Percentiles rank a stretch among this genome's conserved stretches.
phyloP scores from a whole-genome alignment of 345 rosid genomes.

The Populus nigra region DNA sequence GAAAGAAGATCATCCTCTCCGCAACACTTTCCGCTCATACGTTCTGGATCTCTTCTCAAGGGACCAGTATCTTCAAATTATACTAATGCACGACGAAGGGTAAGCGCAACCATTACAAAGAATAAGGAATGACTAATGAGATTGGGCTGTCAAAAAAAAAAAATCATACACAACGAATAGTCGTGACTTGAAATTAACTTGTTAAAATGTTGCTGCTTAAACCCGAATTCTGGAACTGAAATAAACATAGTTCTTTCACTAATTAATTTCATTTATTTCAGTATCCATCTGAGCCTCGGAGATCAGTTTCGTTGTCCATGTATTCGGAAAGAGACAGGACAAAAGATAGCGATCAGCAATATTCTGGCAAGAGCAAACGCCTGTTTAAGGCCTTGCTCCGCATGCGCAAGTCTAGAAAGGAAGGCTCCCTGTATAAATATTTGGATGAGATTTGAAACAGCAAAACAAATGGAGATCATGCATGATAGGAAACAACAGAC shows the following conservation, averaged over 20 bases:
- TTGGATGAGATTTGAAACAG: constrained; percentile 34
- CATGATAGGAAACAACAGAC: neutral
- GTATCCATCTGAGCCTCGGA: constrained; percentile 47
- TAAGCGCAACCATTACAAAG: constrained; percentile 14
- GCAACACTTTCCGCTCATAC: constrained; percentile 39
- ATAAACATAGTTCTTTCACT: neutral
- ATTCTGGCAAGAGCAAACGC: constrained; percentile 52
- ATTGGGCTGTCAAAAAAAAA: neutral
- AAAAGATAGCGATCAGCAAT: constrained; percentile 30
- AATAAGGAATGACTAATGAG: neutral
- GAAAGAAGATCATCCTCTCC: constrained; percentile 58
- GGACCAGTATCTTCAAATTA: constrained; percentile 53
- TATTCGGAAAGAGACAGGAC: constrained; percentile 29
- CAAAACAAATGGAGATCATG: constrained; percentile 1
- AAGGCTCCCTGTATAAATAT: constrained; percentile 27
- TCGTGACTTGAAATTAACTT: neutral
- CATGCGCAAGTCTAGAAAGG: constrained; percentile 53
- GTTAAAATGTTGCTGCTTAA: neutral
- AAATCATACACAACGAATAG: neutral
- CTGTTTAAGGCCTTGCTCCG: constrained; percentile 67
- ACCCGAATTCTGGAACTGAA: neutral
- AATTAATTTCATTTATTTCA: constrained; percentile 3
- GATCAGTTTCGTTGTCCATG: constrained; percentile 43
- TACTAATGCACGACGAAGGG: constrained; percentile 30
- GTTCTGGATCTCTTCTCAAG: constrained; percentile 45